phyloP scores from a whole-genome alignment of 2,329 filamentous ascomycete genomes.

The Alternaria gaisen region DNA sequence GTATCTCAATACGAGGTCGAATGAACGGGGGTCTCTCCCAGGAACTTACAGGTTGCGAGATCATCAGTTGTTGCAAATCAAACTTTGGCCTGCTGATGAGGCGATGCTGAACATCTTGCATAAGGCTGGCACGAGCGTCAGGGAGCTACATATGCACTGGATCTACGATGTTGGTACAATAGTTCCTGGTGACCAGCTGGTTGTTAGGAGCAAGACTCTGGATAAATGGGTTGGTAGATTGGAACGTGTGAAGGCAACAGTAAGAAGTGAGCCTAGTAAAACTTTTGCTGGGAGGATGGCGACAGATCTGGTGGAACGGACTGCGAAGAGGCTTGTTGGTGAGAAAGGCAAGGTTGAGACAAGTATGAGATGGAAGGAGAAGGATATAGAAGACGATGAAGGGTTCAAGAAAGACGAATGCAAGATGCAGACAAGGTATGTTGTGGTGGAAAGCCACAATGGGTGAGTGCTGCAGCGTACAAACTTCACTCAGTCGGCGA shows the following conservation, averaged over 20 bases:
- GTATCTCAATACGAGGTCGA: neutral
- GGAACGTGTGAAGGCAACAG: no score
- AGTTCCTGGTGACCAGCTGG: neutral
- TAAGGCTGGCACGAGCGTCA: neutral
- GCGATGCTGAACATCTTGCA: neutral
- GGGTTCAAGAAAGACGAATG: neutral
- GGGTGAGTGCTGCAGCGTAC: neutral
- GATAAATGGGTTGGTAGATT: neutral
- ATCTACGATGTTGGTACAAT: neutral
- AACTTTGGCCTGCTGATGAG: neutral
- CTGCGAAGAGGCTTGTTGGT: neutral
- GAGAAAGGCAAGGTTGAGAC: neutral
- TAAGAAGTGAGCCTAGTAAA: neutral
- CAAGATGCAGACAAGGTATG: neutral
- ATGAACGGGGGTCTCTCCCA: neutral
- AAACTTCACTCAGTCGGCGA: neutral
- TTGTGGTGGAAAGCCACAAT: neutral
- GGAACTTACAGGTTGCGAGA: neutral
- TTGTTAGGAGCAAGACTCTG: neutral
- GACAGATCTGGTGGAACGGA: neutral
- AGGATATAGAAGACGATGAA: neutral
- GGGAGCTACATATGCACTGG: neutral
- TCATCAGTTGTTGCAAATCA: neutral
- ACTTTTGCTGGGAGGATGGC: neutral
- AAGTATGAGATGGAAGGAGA: neutral